Percentiles rank a stretch among this genome's conserved stretches.
phyloP scores from a whole-genome alignment of 2,329 filamentous ascomycete species.

The Fusarium chuoi region DNA sequence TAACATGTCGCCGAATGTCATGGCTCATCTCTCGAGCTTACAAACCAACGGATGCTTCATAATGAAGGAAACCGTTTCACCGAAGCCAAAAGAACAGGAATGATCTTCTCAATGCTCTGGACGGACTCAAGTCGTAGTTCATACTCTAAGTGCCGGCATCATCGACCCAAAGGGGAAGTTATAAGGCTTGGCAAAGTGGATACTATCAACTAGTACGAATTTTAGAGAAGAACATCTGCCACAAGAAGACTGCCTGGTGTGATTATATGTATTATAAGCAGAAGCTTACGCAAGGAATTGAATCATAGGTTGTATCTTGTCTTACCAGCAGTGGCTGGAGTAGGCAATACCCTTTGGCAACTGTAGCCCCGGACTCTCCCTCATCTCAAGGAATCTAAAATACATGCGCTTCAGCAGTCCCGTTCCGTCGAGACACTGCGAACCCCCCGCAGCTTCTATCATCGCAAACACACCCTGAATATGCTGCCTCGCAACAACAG shows the following conservation, averaged over 20 bases:
- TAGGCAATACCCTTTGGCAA: not conserved
- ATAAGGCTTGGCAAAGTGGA: not conserved
- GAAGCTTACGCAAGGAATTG: too few species aligned
- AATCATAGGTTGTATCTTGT: fast-evolving
- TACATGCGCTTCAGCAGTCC: not conserved
- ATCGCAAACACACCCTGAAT: not conserved
- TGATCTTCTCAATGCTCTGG: not conserved
- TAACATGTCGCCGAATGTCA: not conserved
- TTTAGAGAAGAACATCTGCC: fast-evolving
- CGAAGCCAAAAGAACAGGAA: not conserved
- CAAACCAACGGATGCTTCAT: not conserved
- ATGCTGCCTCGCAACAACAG: not conserved
- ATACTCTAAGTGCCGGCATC: fast-evolving
- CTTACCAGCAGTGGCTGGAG: not conserved
- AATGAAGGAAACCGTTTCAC: not conserved
- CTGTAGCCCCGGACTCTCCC: not conserved
- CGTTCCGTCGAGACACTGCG: not conserved
- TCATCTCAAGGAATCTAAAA: not conserved
- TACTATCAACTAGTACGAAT: not conserved
- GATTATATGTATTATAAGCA: fast-evolving
- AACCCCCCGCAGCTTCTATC: not conserved
- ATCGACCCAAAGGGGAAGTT: not conserved
- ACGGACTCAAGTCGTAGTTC: not conserved
- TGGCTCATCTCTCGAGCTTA: not conserved
- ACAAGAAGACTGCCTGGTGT: too few species aligned